A percentile compares a stretch with the other conserved stretches of the same genome.
Conservation (phyloP, 208 protist genomes). For the Leishmania guyanensis region DNA sequence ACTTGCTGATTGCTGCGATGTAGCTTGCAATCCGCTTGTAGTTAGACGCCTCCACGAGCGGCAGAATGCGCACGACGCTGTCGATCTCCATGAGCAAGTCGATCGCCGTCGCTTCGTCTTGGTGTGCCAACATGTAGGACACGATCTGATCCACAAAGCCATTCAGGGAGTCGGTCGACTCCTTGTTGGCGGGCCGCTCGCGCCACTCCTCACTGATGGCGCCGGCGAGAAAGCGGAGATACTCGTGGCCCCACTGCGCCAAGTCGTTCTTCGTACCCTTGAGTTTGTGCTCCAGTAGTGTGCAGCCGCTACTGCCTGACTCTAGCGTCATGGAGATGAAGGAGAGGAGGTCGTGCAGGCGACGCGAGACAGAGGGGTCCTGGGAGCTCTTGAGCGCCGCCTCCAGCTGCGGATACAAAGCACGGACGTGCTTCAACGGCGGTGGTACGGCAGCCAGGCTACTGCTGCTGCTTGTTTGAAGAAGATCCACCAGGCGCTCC, state of each 20-base stretch:
- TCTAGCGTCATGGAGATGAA: slow-evolving; percentile 98
- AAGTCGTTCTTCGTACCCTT: slow-evolving; percentile 94
- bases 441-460: slow-evolving; percentile 99
- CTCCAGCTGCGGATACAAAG: slow-evolving; percentile 94
- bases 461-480: slow-evolving; percentile 94
- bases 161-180: slow-evolving; percentile 81
- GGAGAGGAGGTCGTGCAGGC: slow-evolving; percentile 97
- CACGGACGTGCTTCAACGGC: slow-evolving; percentile 98
- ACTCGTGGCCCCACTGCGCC: slow-evolving; percentile 99
- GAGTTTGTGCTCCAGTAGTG: slow-evolving; percentile 96
- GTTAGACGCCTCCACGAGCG: slow-evolving; percentile 94
- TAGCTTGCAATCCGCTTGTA: slow-evolving; percentile 97
- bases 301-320: slow-evolving; percentile 62
- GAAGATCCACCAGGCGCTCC: slow-evolving; percentile 91
- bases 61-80: slow-evolving; percentile 87
- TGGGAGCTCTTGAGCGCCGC: slow-evolving; percentile 73
- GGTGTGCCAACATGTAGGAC: slow-evolving; percentile 95
- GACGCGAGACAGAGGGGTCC: slow-evolving; percentile 51
- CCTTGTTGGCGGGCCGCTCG: slow-evolving; percentile 50
- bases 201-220: slow-evolving; percentile 95
- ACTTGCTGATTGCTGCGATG: slow-evolving; percentile 92
- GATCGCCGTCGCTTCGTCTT: slow-evolving; percentile 97
- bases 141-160: slow-evolving; percentile 95
- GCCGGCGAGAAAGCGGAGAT: slow-evolving; percentile 95
- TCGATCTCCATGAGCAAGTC: slow-evolving; percentile 98